These are phyloP conservation scores for Botryobasidium botryosum DNA, from an alignment of 768 basidiomycete genomes.

Conservation along the genomic window DNA sequence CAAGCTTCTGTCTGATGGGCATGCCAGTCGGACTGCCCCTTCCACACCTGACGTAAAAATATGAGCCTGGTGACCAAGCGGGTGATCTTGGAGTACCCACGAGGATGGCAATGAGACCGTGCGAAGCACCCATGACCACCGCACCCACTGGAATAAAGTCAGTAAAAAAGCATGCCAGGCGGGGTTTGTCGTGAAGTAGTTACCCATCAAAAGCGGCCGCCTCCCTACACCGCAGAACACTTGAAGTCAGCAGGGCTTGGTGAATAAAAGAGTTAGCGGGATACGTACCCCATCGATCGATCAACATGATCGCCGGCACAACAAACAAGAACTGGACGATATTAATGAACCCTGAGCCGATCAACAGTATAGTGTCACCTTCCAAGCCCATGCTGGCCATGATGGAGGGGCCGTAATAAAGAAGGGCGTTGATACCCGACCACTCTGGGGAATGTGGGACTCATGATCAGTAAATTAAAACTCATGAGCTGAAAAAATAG, in stretches of 20 bases:
- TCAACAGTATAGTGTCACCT: slow-evolving; percentile 39
- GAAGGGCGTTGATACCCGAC: slow-evolving; percentile 71
- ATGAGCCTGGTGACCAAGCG: background rate
- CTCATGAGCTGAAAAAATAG: slow-evolving; percentile 5
- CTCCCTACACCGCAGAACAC: slow-evolving; percentile 28
- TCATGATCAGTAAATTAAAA: background rate
- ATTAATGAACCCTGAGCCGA: slow-evolving; percentile 66
- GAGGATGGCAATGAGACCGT: slow-evolving; percentile 45
- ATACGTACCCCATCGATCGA: slow-evolving; percentile 43
- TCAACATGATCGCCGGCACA: slow-evolving; percentile 50
- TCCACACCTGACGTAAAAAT: slow-evolving; percentile 8
- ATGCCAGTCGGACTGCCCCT: slow-evolving; percentile 33
- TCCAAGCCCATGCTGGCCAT: slow-evolving; percentile 44
- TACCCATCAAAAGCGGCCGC: slow-evolving; percentile 42
- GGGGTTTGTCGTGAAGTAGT: background rate
- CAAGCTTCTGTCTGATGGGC: slow-evolving; percentile 42
- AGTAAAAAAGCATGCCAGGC: slow-evolving; percentile 3
- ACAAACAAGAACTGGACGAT: slow-evolving; percentile 65
- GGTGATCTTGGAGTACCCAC: slow-evolving; percentile 23
- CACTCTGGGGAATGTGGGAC: slow-evolving; percentile 36
- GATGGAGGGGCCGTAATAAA: slow-evolving; percentile 68
- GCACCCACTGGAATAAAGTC: slow-evolving; percentile 29
- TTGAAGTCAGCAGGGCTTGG: background rate
- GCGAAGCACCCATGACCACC: slow-evolving; percentile 42
- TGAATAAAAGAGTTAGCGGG: background rate